Base-by-base conservation (phyloP, 2,329 filamentous ascomycete species). In the Fusarium domesticum region DNA sequence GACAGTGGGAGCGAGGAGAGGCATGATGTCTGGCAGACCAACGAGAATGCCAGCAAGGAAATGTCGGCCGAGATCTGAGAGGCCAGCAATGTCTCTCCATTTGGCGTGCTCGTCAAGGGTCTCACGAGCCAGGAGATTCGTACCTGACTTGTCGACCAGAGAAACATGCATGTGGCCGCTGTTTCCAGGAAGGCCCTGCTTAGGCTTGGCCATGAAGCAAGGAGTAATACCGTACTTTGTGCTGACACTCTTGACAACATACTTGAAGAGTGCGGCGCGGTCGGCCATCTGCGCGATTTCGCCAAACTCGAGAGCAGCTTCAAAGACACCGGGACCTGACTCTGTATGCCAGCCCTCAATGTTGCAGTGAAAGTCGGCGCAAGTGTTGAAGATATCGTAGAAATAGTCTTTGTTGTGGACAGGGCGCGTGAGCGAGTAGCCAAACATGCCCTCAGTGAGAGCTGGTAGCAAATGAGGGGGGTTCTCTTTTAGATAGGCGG, bases 141-240 rank as follows among this genome's bases (percentile, higher is more conserved):
- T 85, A 47, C 88, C 87, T n/a, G 80, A 71, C 53, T 79, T 76
- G 62, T 92, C 87, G 15, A 92, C 84, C 8, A 98, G 74, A 1
- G 92, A 97, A 50, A 97, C 76, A 66, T 98, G 93, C 77, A 96
- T 92, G 65, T 98, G 93, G 1, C 93, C 93, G 51, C 87, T 93
- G 72, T 97, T 97, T 36, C 93, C 93, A 0, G 93, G 93, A 0
- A 97, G 74, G 0, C 91, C 90, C 59, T 95, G 81, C 54, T 87
- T 84, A 3, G 93, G 93, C 69, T 98, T 98, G 14, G 93, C 93
- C 93, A 98, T 98, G 74, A 98, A 98, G 68, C 89, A 95, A 0
- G 93, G 93, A 0, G 89, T 96, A 63, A 98, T 95, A 55, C 89
- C 89, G 64, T 90, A 88, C 62, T 89, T 86, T 44, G 83, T 86